These are phyloP conservation scores for Ampelomyces quisqualis DNA, from an alignment of 2,329 filamentous ascomycete genomes.

Conservation along the genomic window DNA sequence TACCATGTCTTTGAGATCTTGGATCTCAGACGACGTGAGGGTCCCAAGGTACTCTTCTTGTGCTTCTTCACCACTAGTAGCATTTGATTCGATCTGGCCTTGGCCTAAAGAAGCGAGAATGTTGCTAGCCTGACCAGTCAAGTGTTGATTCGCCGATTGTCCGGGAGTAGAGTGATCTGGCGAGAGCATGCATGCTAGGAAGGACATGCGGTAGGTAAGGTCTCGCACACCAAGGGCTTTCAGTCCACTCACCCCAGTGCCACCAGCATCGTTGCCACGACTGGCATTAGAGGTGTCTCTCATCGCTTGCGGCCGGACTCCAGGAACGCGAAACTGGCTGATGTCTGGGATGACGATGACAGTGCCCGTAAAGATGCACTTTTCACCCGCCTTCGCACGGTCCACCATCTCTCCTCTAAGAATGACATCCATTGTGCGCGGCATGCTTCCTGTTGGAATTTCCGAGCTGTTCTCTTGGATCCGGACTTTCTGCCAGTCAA, in stretches of 20 bases:
- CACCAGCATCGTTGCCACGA: slow-evolving; percentile 76
- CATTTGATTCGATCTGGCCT: slow-evolving; percentile 61
- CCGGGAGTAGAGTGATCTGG: slow-evolving; percentile 82
- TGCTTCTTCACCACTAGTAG: slow-evolving; percentile 74
- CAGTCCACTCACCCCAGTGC: slow-evolving; percentile 80
- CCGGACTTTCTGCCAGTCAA: slow-evolving; percentile 98
- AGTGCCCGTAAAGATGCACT: slow-evolving; percentile 95
- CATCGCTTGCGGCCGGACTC: slow-evolving; percentile 76
- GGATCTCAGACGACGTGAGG: slow-evolving; percentile 82
- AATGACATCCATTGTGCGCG: slow-evolving; percentile 95
- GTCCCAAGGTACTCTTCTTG: slow-evolving; percentile 85
- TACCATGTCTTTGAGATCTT: slow-evolving; percentile 89
- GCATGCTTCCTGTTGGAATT: slow-evolving; percentile 98
- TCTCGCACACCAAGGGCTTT: slow-evolving; percentile 93
- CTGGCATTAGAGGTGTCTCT: slow-evolving; percentile 75
- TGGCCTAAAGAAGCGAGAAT: slow-evolving; percentile 83
- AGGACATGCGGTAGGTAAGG: slow-evolving; percentile 92
- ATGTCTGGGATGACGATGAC: slow-evolving; percentile 96
- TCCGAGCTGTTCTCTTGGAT: slow-evolving; percentile 98
- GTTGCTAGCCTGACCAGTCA: slow-evolving; percentile 75
- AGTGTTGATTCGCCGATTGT: slow-evolving; percentile 66
- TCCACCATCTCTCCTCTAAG: slow-evolving; percentile 96
- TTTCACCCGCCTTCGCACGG: slow-evolving; percentile 93
- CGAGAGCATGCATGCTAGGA: slow-evolving; percentile 93
- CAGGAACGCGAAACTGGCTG: slow-evolving; percentile 88